Conservation (phyloP, 495 filamentous ascomycete genomes). For the Penicillium verhagenii region DNA sequence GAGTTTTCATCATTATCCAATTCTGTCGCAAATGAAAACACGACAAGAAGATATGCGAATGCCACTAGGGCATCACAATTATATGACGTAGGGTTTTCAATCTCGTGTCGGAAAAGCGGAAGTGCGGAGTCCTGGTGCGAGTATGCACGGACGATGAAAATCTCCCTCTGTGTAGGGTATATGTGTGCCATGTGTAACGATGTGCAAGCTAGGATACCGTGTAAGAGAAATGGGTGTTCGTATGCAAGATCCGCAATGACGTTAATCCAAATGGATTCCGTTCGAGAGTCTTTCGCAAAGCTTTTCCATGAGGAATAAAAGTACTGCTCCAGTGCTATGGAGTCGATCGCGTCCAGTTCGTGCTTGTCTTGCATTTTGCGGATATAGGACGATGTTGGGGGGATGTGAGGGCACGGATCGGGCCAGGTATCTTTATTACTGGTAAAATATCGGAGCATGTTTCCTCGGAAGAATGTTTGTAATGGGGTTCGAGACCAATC, state of each 20-base stretch:
- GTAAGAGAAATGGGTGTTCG: slow-evolving; percentile 27
- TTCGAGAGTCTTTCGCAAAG: slow-evolving; percentile 11
- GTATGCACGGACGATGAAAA: slow-evolving; percentile 21
- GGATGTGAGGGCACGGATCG: not conserved
- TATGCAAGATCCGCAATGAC: slow-evolving; percentile 24
- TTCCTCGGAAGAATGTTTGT: slow-evolving; percentile 32
- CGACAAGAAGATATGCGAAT: slow-evolving; percentile 36
- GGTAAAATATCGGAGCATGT: slow-evolving; percentile 28
- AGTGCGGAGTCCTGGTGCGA: slow-evolving; percentile 31
- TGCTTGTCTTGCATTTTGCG: slow-evolving; percentile 7
- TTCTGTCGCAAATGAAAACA: slow-evolving; percentile 23
- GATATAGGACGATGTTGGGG: not conserved
- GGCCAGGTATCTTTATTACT: not conserved
- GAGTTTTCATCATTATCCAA: slow-evolving; percentile 6
- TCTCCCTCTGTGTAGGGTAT: slow-evolving; percentile 6
- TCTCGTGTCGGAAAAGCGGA: slow-evolving; percentile 30
- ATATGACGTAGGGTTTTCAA: slow-evolving; percentile 13
- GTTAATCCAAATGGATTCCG: slow-evolving; percentile 17
- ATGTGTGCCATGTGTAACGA: slow-evolving; percentile 30
- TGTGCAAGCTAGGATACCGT: slow-evolving; percentile 37
- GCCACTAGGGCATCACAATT: slow-evolving; percentile 37
- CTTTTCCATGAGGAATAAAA: slow-evolving; percentile 17
- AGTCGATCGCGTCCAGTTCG: slow-evolving; percentile 12
- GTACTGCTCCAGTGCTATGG: slow-evolving; percentile 19
- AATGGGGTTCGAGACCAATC: slow-evolving; percentile 20